Evolutionary conservation across 202 grass and related monocot species (phyloP).

Genomic region (Carex sylvatica): DNA sequence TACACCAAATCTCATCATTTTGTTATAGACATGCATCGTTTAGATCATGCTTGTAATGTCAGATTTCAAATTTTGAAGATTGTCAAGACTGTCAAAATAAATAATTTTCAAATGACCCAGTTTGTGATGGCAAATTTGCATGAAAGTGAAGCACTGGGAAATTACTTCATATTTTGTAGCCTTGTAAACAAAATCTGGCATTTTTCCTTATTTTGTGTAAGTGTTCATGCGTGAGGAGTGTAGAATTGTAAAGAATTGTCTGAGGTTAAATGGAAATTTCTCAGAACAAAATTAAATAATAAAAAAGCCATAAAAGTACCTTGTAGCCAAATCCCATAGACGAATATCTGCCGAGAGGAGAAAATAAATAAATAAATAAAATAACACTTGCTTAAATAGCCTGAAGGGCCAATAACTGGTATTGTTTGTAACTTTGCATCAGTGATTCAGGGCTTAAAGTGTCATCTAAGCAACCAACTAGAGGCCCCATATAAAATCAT

Average conservation of each 20-base stretch:
- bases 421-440: not conserved
- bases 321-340: constrained; percentile 83
- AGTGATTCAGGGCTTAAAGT: not conserved
- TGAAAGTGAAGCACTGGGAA: not conserved
- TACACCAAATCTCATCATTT: not conserved
- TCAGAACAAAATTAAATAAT: not conserved
- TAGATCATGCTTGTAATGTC: not conserved
- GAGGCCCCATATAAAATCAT: not conserved
- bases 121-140: not conserved
- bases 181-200: not conserved
- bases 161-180: not conserved
- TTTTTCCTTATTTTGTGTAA: not conserved
- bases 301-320: constrained; percentile 35
- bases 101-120: not conserved
- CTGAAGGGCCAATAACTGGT: not conserved
- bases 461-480: not conserved
- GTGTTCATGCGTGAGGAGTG: not conserved
- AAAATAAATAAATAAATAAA: not conserved
- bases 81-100: not conserved
- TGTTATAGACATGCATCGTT: not conserved
- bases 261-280: not conserved
- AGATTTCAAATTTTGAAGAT: not conserved
- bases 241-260: not conserved
- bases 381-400: not conserved
- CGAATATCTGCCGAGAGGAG: constrained; percentile 62